phyloP scores from a whole-genome alignment of 345 rosid genomes.

The Luvunga scandens region DNA sequence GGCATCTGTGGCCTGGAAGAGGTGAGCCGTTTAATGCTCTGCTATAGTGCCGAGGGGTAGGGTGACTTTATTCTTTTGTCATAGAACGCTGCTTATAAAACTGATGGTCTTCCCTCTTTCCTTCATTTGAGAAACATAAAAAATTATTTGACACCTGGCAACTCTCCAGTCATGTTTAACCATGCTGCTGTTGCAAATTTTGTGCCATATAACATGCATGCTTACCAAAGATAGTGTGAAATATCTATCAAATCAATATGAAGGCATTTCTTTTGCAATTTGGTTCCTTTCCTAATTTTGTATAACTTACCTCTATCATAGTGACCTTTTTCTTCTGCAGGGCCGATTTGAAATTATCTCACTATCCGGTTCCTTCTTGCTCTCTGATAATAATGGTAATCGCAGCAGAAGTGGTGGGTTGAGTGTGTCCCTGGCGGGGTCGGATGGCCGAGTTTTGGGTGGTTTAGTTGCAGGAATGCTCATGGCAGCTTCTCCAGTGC shows the following conservation, averaged over 20 bases:
- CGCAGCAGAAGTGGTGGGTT: constrained; percentile 48
- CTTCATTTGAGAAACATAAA: background rate
- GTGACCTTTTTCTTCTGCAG: constrained; percentile 38
- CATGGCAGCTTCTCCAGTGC: constrained; percentile 78
- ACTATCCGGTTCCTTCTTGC: constrained; percentile 66
- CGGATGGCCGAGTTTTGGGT: constrained; percentile 75
- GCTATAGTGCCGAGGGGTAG: background rate
- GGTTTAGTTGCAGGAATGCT: constrained; percentile 78
- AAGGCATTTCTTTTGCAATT: background rate
- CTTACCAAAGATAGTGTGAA: background rate
- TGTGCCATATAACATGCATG: background rate
- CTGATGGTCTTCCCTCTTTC: background rate
- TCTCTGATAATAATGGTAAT: constrained; percentile 50
- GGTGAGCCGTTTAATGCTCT: background rate
- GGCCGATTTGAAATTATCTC: constrained; percentile 83
- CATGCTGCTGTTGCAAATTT: background rate
- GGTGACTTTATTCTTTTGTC: background rate
- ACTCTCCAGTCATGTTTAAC: background rate
- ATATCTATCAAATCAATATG: background rate
- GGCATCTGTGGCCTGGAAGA: background rate
- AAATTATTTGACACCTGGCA: background rate
- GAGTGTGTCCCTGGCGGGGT: constrained; percentile 71
- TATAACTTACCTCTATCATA: background rate
- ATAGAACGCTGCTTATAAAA: background rate
- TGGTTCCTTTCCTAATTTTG: constrained; percentile 1